Evolutionary conservation across 179 eudicot genomes (phyloP).

Genomic region (Sideroxylon spinosum): DNA sequence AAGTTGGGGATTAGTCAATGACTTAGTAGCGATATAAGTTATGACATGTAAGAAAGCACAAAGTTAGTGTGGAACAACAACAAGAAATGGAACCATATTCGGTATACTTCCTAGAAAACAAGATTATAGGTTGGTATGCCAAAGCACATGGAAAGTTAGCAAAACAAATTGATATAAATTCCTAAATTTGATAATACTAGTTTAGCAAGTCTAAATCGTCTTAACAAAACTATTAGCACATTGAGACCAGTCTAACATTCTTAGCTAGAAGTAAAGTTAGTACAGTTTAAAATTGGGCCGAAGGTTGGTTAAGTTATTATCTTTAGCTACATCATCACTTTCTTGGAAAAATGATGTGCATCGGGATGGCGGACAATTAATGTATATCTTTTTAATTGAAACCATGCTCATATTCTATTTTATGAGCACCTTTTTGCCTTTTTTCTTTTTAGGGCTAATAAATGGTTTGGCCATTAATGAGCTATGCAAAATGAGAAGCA

Average conservation of each 20-base stretch:
- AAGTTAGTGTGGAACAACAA: background rate
- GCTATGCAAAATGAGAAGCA: too few relatives aligned
- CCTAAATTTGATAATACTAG: background rate
- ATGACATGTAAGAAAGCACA: too few relatives aligned
- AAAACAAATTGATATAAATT: background rate
- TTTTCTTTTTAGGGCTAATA: background rate
- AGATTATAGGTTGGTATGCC: background rate
- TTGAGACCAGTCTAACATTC: background rate
- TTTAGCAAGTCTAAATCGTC: background rate
- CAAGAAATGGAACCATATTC: background rate
- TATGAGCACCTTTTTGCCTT: background rate
- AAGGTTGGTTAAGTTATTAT: background rate
- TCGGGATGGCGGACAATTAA: background rate
- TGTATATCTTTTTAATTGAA: background rate
- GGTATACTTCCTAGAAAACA: background rate
- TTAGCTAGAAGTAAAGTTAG: background rate
- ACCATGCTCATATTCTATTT: background rate
- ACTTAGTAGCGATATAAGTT: background rate
- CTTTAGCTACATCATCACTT: background rate
- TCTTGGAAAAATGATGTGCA: background rate
- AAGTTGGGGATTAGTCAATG: background rate
- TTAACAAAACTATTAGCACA: background rate
- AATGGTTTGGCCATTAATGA: background rate
- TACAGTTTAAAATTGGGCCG: background rate
- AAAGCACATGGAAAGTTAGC: background rate